phyloP scores from a whole-genome alignment of 768 basidiomycete species.

The Dioszegia aurantiaca region DNA sequence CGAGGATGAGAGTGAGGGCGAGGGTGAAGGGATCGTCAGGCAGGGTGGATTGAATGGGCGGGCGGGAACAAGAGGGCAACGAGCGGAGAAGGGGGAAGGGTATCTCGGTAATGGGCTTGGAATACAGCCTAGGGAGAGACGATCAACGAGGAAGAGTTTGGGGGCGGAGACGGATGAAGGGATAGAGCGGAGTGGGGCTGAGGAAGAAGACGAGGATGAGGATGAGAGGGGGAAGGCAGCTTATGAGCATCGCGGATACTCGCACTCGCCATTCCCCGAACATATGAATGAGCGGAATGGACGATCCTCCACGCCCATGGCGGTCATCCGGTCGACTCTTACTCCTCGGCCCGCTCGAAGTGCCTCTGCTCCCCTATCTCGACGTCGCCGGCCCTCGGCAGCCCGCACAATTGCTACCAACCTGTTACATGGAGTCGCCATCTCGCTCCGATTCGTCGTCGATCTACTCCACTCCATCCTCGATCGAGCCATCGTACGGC shows the following conservation, averaged over 20 bases:
- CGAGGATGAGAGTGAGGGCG: slow-evolving; percentile 34
- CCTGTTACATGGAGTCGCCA: slow-evolving; percentile 34
- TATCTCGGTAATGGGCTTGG: slow-evolving; percentile 46
- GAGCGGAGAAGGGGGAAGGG: slow-evolving; percentile 40
- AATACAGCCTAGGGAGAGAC: slow-evolving; percentile 32
- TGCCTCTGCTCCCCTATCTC: slow-evolving; percentile 30
- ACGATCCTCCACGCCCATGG: slow-evolving; percentile 39
- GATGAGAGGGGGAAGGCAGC: slow-evolving; percentile 11
- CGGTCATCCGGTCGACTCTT: slow-evolving; percentile 28
- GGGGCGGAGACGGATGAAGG: slow-evolving; percentile 13
- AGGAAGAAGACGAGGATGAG: slow-evolving; percentile 19
- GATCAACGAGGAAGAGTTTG: slow-evolving; percentile 22
- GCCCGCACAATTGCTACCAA: slow-evolving; percentile 37
- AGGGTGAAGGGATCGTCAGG: slow-evolving; percentile 41
- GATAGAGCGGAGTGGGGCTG: slow-evolving; percentile 8
- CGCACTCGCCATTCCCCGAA: slow-evolving; percentile 20
- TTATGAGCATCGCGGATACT: slow-evolving; percentile 19
- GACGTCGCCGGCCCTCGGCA: slow-evolving; percentile 28
- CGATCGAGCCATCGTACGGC: slow-evolving; percentile 12
- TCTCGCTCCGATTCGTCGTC: slow-evolving; percentile 29
- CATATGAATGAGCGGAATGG: slow-evolving; percentile 11
- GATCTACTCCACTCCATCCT: slow-evolving; percentile 21
- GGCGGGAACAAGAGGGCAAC: slow-evolving; percentile 36
- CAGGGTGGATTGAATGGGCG: slow-evolving; percentile 38
- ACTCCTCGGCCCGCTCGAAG: slow-evolving; percentile 27